Evolutionary conservation across 163 green algal genomes (phyloP), one percentile per base, ranked within the genome.

Genomic region (Scenedesmus sp.): DNA sequence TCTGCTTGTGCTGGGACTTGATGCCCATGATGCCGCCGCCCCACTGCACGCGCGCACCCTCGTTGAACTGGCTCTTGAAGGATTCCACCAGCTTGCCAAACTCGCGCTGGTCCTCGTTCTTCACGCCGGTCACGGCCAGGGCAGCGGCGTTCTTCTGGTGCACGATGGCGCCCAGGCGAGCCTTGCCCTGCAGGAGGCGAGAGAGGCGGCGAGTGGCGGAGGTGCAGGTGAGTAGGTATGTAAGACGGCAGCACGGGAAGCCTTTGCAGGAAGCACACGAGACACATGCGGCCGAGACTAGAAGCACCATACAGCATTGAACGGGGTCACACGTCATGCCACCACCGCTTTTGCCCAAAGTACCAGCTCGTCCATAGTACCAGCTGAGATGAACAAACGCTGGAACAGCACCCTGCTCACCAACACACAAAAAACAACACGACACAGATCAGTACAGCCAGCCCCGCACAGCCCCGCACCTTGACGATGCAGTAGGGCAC

Each of bases 401-500:
- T 46, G 34, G 34, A 46, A 46, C 34, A 46, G 34, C 34, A 46
- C 34, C 34, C 34, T 46, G 34, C 34, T 46, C 34, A 46, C 34
- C 34, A 46, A 46, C 34, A 46, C 34, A 46, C 34, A 46, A 46
- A 46, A 46, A 46, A 46, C 34, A 46, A 46, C 59, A 64, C 59
- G 59, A 64, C 59, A 64, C 59, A 15, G 9, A 10, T 15, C 59
- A 64, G 59, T 8, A 34, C 16, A 34, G 52, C 12, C 34, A 46
- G 34, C 85, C 8, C 70, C 55, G 8, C 23, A 6, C 55, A 20
- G 55, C 34, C 6, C 15, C 89, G 6, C 89, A 98, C 97, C 98
- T 99, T 99, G 94, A 99, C 97, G 91, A 99, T 99, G 96, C 96
- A 96, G 97, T 99, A 99, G 26, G 98, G 98, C 83, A 99, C 97